These are phyloP conservation scores for Thalassiosira sp. DNA, from an alignment of 352 stramenopile genomes.

Conservation along the genomic window DNA sequence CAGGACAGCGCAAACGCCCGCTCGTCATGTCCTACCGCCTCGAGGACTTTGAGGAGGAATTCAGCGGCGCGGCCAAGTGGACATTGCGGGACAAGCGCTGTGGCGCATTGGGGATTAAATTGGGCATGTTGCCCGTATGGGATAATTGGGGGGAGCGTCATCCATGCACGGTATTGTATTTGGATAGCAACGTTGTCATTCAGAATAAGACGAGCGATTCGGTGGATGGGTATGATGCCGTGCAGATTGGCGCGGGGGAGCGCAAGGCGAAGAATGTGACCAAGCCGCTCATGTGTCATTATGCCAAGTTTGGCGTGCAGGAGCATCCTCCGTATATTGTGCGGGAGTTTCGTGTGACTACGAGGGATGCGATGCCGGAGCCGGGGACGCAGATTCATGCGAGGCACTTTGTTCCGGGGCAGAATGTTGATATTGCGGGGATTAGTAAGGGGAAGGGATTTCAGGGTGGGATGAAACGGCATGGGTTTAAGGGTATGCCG, in stretches of 20 bases:
- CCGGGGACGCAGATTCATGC: constrained; percentile 92
- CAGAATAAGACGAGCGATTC: constrained; percentile 92
- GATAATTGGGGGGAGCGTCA: constrained; percentile 96
- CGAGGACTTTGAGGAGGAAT: constrained; percentile 74
- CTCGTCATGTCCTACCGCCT: constrained; percentile 64
- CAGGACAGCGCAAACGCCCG: constrained; percentile 72
- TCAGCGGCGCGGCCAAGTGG: constrained; percentile 59
- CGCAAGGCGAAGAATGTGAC: constrained; percentile 94
- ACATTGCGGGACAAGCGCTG: constrained; percentile 73
- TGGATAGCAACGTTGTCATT: constrained; percentile 88
- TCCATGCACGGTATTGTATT: constrained; percentile 92
- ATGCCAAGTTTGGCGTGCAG: constrained; percentile 89
- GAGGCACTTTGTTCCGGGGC: constrained; percentile 96
- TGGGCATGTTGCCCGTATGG: constrained; percentile 99
- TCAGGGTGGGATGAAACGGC: constrained; percentile 98
- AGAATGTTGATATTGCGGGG: constrained; percentile 96
- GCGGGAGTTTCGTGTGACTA: constrained; percentile 92
- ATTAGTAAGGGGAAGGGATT: constrained; percentile 92
- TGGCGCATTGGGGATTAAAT: constrained; percentile 89
- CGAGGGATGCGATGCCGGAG: constrained; percentile 79
- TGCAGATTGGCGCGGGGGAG: constrained; percentile 95
- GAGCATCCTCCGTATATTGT: constrained; percentile 92
- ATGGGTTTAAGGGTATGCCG: constrained; percentile 95
- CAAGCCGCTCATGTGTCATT: constrained; percentile 89
- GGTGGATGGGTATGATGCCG: constrained; percentile 90